Evolutionary conservation across 2,329 filamentous ascomycete genomes (phyloP), one percentile per base, ranked within the genome.

Genomic region (Taxawa tesnikishii): DNA sequence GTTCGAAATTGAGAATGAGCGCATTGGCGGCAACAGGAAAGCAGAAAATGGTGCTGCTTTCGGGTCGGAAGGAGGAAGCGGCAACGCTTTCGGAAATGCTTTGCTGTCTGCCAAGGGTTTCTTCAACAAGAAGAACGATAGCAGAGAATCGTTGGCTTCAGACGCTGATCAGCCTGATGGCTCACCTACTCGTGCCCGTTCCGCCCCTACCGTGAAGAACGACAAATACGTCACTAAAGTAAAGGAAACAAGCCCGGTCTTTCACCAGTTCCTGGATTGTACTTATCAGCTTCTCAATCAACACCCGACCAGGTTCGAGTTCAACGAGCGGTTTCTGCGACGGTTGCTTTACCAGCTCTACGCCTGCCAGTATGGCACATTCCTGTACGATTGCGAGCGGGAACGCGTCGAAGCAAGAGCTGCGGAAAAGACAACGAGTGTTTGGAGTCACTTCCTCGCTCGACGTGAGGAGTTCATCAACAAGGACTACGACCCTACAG

Each of bases 261-360:
- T 98, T 56, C 90, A 98, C 48, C 90, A 98, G 51, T 98, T 96
- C 56, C 70, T 98, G 7, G 90, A 96, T 50, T 85, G 84, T 23
- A 84, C 83, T 2, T 96, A 90, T 51, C 90, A 98, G 54, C 67
- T 98, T 16, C 61, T 93, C 15, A 69, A 82, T 38, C 90, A 96
- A 52, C 67, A 88, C 46, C 85, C 85, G 1, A 81, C 75, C 5
- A 79, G 87, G 0, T 98, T 98, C 50, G 88, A 98, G 54, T 98
- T 85, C 58, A 96, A 93, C 44, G 90, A 96, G 53, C 76, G 88
- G 4, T 96, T 98, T 55, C 62, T 98, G 5, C 73, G 84, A 15
- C 75, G 90, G 13, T 64, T 98, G 3, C 66, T 96, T 2, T 98
- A 96, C 51, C 90, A 98, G 53, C 70, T 93, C 2, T 88, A 96